phyloP scores from a whole-genome alignment of 2,329 filamentous ascomycete genomes.

The Calycina marina region DNA sequence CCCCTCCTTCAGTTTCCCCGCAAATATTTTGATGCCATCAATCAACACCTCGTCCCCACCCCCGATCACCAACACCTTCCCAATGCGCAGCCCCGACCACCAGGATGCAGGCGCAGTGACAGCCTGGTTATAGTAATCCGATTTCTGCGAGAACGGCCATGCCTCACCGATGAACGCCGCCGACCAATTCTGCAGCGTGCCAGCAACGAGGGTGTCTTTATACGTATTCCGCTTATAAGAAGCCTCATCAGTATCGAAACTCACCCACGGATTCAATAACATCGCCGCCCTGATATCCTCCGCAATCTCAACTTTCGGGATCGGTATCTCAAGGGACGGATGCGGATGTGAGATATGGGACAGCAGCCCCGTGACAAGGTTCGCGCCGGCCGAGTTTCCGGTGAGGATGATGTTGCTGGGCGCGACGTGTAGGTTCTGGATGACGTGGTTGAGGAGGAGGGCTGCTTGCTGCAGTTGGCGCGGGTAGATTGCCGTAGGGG shows the following conservation, averaged over 20 bases:
- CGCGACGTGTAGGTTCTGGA: slow-evolving; percentile 18
- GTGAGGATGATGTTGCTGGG: slow-evolving; percentile 28
- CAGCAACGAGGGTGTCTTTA: slow-evolving; percentile 33
- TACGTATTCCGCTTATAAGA: slow-evolving; percentile 30
- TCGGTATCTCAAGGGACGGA: slow-evolving; percentile 37
- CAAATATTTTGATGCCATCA: slow-evolving; percentile 38
- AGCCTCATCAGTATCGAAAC: slow-evolving; percentile 30
- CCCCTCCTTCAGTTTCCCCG: slow-evolving; percentile 27
- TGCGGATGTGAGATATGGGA: slow-evolving; percentile 42
- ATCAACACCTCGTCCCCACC: slow-evolving; percentile 41
- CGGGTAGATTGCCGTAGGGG: slow-evolving; percentile 30
- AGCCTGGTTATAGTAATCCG: slow-evolving; percentile 39
- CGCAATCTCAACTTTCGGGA: slow-evolving; percentile 24
- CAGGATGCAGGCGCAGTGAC: slow-evolving; percentile 32
- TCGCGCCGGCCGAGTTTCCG: slow-evolving; percentile 40
- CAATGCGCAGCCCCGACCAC: slow-evolving; percentile 35
- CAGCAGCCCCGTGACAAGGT: slow-evolving; percentile 29
- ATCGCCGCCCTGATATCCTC: slow-evolving; percentile 33
- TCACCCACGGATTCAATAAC: slow-evolving; percentile 43
- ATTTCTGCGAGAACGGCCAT: slow-evolving; percentile 12
- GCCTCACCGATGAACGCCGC: slow-evolving; percentile 29
- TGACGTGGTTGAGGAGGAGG: slow-evolving; percentile 28
- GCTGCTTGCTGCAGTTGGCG: slow-evolving; percentile 32
- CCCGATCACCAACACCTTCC: slow-evolving; percentile 35
- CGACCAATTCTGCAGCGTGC: slow-evolving; percentile 30